Base-by-base conservation (phyloP, 2,329 filamentous ascomycete genomes). In the Colletotrichum limetticola region DNA sequence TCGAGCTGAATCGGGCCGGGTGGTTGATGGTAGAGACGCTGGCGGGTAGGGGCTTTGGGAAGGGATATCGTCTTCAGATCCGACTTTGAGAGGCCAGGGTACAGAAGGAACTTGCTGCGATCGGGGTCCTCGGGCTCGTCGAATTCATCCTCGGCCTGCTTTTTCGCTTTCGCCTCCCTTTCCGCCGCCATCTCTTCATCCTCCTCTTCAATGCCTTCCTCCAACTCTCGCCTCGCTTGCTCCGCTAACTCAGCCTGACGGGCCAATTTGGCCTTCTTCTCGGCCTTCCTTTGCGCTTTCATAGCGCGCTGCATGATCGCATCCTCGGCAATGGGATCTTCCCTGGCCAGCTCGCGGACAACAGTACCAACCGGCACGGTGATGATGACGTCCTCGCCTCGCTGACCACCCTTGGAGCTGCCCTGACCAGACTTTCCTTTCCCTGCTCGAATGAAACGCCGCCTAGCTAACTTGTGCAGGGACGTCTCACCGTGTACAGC, bases 361-460 rank as follows among this genome's bases (percentile, higher is more conserved):
- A 99, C 91, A 0, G 97, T 99, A 4, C 97, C 97, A 5, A 98
- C 93, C 0, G 97, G 97, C 0, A 99, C 97, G 37, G 94, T 93
- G 74, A 99, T 91, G 78, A 98, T 86, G 5, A 98, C 83, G 81
- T 99, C 97, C 16, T 96, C 92, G 62, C 97, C 97, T 75, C 95
- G 89, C 77, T 92, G 91, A 4, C 97, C 97, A 66, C 92, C 90
- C 76, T 89, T 89, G 66, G 89, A 88, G 76, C 91, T 94, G 46
- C 94, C 94, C 79, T 94, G 91, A 0, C 94, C 94, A 78, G 94
- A 92, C 80, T 89, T 93, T n/a, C 94, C 94, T 76, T 91, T 86
- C 1, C 91, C 92, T 0, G 94, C 94, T 71, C 93, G 92, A 63
- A 96, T 83, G 68, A 95, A 90, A 2, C 94, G 91, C 76, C 92